Evolutionary conservation across 495 filamentous ascomycete genomes (phyloP).

Genomic region (Achaetomiella virescens): DNA sequence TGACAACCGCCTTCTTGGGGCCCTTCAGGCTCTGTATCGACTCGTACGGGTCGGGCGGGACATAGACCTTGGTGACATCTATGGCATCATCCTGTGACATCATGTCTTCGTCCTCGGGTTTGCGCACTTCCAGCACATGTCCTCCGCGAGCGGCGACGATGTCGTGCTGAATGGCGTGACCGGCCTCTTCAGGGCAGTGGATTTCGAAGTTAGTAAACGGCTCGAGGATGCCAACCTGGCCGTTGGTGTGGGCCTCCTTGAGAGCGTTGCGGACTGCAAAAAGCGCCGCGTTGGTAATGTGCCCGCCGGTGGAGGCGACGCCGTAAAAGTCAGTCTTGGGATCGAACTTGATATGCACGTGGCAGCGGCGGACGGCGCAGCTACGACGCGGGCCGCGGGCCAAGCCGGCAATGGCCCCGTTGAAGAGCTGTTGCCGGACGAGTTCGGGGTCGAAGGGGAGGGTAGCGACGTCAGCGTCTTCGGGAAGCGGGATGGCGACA

Average conservation of each 20-base stretch:
- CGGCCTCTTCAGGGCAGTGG: constrained; percentile 68
- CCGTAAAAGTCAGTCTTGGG: constrained; percentile 56
- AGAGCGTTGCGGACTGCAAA: constrained; percentile 64
- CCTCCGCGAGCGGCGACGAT: constrained; percentile 77
- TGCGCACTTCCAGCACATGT: constrained; percentile 73
- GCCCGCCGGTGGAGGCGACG: constrained; percentile 56
- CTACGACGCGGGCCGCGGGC: constrained; percentile 72
- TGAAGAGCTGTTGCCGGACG: constrained; percentile 60
- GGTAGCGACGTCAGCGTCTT: constrained; percentile 23
- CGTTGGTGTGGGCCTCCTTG: constrained; percentile 42
- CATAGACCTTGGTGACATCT: constrained; percentile 67
- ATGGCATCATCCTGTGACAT: constrained; percentile 33
- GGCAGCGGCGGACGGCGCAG: constrained; percentile 67
- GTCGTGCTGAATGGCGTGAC: constrained; percentile 87
- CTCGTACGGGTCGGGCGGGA: constrained; percentile 78
- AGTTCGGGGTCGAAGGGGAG: constrained; percentile 53
- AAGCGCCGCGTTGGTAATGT: constrained; percentile 71
- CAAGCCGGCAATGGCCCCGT: constrained; percentile 78
- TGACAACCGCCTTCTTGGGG: constrained; percentile 31
- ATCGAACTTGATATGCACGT: constrained; percentile 64
- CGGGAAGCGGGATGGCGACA: constrained; percentile 39
- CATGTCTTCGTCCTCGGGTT: constrained; percentile 38
- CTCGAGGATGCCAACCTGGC: constrained; percentile 68
- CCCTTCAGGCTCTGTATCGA: constrained; percentile 41
- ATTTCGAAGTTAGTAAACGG: constrained; percentile 87